Conservation (phyloP, 441 rosid genomes). For the Brassica balearica region DNA sequence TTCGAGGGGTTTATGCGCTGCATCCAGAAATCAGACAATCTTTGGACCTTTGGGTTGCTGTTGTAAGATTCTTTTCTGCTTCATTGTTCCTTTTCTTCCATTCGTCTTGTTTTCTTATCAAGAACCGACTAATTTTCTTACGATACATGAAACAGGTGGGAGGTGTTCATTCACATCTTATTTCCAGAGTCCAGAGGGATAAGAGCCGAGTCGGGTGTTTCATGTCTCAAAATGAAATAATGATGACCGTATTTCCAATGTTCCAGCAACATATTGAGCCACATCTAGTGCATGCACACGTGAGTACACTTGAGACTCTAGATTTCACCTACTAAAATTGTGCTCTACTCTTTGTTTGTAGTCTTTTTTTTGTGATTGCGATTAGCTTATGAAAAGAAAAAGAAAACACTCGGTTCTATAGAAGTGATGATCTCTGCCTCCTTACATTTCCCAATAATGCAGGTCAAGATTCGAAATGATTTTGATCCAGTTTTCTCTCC, state of each 20-base stretch:
- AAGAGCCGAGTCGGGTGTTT: conserved; percentile 89
- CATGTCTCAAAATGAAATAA: conserved; percentile 97
- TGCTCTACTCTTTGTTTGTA: not conserved
- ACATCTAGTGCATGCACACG: conserved; percentile 99
- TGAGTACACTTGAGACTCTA: conserved; percentile 54
- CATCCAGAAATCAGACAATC: conserved; percentile 95
- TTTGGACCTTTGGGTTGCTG: conserved; percentile 98
- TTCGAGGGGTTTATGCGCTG: conserved; percentile 96
- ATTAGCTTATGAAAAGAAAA: too few relatives aligned
- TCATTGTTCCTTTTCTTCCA: conserved; percentile 22
- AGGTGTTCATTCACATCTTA: conserved; percentile 98
- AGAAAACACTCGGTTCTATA: not conserved
- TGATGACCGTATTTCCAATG: conserved; percentile 99
- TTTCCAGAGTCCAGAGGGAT: conserved; percentile 99
- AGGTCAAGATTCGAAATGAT: conserved; percentile 99
- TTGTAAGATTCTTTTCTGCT: conserved; percentile 66
- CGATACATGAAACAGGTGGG: conserved; percentile 77
- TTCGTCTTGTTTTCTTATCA: conserved; percentile 17
- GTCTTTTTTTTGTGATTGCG: too few relatives aligned
- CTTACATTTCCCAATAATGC: conserved; percentile 40
- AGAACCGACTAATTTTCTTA: conserved; percentile 33
- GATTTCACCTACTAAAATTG: not conserved
- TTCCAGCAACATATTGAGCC: conserved; percentile 99
- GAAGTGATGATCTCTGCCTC: conserved; percentile 12
- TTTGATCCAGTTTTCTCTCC: conserved; percentile 99